A percentile compares a stretch with the other conserved stretches of the same genome.
Conservation (phyloP, 371 early-diverging fungal species). For the Mucor racemosus region DNA sequence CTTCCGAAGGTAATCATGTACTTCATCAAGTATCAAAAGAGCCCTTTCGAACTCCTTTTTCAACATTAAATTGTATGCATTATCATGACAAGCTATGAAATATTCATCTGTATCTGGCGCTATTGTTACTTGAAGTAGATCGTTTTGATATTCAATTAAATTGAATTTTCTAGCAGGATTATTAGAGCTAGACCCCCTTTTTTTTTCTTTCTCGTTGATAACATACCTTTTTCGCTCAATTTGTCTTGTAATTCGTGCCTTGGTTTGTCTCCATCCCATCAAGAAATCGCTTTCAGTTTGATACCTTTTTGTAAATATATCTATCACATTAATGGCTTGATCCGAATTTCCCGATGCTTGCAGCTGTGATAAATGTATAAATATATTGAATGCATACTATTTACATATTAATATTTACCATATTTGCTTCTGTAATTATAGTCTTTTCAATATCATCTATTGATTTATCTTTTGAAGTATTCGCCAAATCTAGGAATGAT, state of each 20-base stretch:
- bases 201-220: too few species aligned
- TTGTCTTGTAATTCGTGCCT: slow-evolving; percentile 12
- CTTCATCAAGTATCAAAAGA: slow-evolving; percentile 8
- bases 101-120: slow-evolving; percentile 19
- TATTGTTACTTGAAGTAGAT: not conserved
- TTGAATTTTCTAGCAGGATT: not conserved
- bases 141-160: slow-evolving; percentile 1
- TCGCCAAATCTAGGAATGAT: slow-evolving; percentile 30
- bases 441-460: slow-evolving; percentile 39
- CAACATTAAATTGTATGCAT: not conserved
- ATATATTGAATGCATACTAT: not conserved
- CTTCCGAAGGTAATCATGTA: slow-evolving; percentile 13
- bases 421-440: slow-evolving; percentile 26
- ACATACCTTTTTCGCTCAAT: slow-evolving; percentile 14
- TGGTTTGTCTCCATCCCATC: slow-evolving; percentile 35
- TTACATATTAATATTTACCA: slow-evolving; percentile 24
- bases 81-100: slow-evolving; percentile 9
- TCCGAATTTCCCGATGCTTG: slow-evolving; percentile 31
- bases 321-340: slow-evolving; percentile 27
- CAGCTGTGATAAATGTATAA: slow-evolving; percentile 20
- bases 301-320: slow-evolving; percentile 24
- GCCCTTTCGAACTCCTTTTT: slow-evolving; percentile 20
- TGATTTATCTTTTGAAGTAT: slow-evolving; percentile 15
- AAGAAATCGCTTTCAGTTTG: slow-evolving; percentile 31
- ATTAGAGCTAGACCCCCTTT: not conserved